A percentile compares a stretch with the other conserved stretches of the same genome.
Evolutionary conservation across 352 stramenopile genomes (phyloP).

Genomic region (Globisporangium mamillatum): DNA sequence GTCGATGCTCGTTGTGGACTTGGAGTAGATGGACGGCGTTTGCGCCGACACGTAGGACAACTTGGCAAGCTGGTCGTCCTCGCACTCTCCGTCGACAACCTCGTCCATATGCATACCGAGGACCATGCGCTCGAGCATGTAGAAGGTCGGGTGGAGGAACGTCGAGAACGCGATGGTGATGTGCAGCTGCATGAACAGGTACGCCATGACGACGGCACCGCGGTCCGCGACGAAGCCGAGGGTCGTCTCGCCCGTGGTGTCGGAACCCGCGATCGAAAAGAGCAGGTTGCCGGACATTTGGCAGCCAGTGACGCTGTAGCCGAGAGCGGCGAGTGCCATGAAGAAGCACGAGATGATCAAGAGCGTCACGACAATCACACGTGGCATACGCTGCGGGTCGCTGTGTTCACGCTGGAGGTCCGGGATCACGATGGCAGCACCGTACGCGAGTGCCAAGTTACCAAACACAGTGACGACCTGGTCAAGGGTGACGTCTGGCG

Average conservation of each 20-base stretch:
- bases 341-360: conserved; percentile 41
- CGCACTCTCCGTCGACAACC: neutral
- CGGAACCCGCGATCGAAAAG: conserved; percentile 37
- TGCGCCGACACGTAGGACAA: conserved; percentile 11
- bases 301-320: conserved; percentile 35
- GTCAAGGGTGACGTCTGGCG: conserved; percentile 35
- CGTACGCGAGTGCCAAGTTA: conserved; percentile 56
- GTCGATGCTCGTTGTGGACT: conserved; percentile 17
- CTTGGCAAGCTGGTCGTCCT: conserved; percentile 6
- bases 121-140: conserved; percentile 42
- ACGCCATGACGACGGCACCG: conserved; percentile 37
- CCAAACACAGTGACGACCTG: conserved; percentile 44
- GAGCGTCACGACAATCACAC: conserved; percentile 41
- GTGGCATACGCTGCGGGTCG: conserved; percentile 43
- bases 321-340: conserved; percentile 30
- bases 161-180: conserved; percentile 47
- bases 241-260: conserved; percentile 19
- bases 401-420: conserved; percentile 46
- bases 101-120: conserved; percentile 38
- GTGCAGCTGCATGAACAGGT: conserved; percentile 51
- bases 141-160: conserved; percentile 48
- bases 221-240: conserved; percentile 37
- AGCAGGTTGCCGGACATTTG: conserved; percentile 54
- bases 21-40: conserved; percentile 21
- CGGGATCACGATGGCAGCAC: conserved; percentile 45